Evolutionary conservation across 805 yeast genomes (phyloP), one percentile per base, ranked within the genome.

Genomic region (Kodamaea neixiangensis): DNA sequence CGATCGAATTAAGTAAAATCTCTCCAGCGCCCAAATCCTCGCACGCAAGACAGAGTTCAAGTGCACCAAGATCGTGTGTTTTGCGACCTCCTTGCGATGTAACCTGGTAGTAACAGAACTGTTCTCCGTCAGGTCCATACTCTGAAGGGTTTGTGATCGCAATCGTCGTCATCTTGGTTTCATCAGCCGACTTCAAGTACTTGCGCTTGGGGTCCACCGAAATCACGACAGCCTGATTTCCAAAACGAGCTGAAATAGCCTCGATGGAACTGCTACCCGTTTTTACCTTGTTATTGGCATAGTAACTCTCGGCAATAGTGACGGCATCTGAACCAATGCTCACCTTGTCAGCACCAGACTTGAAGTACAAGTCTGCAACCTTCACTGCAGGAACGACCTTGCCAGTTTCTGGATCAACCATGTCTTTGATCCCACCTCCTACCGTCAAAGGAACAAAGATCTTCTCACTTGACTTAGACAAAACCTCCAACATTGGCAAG

Each of bases 321-420:
- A 94, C 99, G 0, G 99, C 96, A 71, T 94, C 99, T 7, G 96
- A 82, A n/a, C 99, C 99, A 63, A 94, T 94, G 43, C 97, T 89
- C 5, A 94, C 96, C 66, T 94, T 94, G 69, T 94, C 99, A 13
- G 99, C 99, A 54, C 99, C 99, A 0, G 98, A 89, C 54, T 90
- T 79, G 78, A 94, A 94, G 66, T 94, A 94, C 57, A 91, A 73
- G 35, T 89, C 81, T 0, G 99, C 99, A 22, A 94, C 97, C 46
- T 91, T 87, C 33, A 87, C 79, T 0, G 98, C 98, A 5, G 97
- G 85, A 11, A 89, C 82, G 7, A 68, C 60, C 6, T 87, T 83
- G 29, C 96, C 96, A 5, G 76, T 60, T 56, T 81, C 89, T 0
- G 96, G 96, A 58, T 94, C 98, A 21, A 81, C 79, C 57, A 89